Evolutionary conservation across 169 alveolate species (phyloP).

Genomic region (Miamiensis avidus): DNA sequence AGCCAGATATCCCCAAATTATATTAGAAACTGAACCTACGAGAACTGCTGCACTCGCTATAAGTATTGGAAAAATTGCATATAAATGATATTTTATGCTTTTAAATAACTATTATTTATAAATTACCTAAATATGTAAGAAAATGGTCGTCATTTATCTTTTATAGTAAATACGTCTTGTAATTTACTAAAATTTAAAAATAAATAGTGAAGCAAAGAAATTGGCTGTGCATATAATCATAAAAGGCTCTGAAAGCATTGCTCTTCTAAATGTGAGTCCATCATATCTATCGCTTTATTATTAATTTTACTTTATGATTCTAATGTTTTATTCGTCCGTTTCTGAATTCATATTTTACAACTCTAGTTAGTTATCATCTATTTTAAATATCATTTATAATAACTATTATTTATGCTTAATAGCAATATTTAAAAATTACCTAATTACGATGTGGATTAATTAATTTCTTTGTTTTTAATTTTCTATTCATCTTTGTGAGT

Average conservation of each 20-base stretch:
- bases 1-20: neutral
- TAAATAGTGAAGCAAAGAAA: neutral
- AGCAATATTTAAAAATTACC: too few relatives aligned
- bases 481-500: neutral
- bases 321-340: too few relatives aligned
- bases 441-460: neutral
- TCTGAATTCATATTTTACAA: neutral
- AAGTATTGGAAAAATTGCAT: neutral
- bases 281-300: too few relatives aligned
- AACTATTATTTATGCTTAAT: too few relatives aligned
- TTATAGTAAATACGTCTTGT: neutral
- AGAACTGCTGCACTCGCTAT: neutral
- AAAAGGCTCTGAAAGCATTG: neutral
- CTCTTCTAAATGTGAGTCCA: neutral
- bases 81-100: neutral
- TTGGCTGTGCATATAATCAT: neutral
- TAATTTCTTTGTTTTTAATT: neutral
- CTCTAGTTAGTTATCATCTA: neutral
- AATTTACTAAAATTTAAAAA: too few relatives aligned
- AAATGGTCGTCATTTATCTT: neutral
- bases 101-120: too few relatives aligned
- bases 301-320: too few relatives aligned
- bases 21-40: neutral
- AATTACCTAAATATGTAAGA: neutral
- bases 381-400: too few relatives aligned